phyloP scores from a whole-genome alignment of 2,329 filamentous ascomycete genomes.

The Leptographium lundbergii region DNA sequence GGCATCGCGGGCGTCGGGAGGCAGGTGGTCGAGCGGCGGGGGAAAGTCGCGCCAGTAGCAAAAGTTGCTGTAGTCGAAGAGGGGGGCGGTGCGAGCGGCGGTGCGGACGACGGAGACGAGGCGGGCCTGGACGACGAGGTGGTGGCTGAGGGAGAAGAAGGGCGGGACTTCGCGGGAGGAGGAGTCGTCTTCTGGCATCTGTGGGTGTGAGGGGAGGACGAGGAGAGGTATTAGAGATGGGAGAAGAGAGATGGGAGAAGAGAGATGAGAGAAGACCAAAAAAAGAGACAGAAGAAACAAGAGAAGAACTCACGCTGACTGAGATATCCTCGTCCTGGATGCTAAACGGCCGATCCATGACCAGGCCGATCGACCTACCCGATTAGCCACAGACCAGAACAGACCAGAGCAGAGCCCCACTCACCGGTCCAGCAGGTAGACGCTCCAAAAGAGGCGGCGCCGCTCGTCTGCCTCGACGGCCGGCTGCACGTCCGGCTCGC shows the following conservation, averaged over 20 bases:
- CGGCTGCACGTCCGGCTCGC: slow-evolving; percentile 10
- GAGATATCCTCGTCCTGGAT: slow-evolving; percentile 1
- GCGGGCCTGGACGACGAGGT: slow-evolving; percentile 7
- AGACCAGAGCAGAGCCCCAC: not conserved
- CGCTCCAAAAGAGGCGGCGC: not conserved
- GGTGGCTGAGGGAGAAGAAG: slow-evolving; percentile 2
- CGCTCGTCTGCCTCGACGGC: slow-evolving; percentile 1
- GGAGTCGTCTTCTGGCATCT: slow-evolving; percentile 1
- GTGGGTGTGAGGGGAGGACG: not conserved
- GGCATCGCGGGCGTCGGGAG: not conserved
- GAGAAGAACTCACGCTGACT: not conserved
- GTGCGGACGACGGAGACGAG: slow-evolving; percentile 5
- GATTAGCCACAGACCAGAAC: not conserved
- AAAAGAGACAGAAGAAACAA: not conserved
- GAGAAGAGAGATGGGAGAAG: not conserved
- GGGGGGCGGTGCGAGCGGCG: not conserved
- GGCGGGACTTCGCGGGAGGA: not conserved
- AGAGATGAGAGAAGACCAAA: not conserved
- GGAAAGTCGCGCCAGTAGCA: slow-evolving; percentile 8
- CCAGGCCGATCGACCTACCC: not conserved
- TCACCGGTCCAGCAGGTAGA: not conserved
- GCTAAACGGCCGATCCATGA: slow-evolving; percentile 2
- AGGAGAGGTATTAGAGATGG: not conserved
- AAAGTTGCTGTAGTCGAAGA: slow-evolving; percentile 9
- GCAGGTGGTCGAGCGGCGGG: not conserved